Base-by-base conservation (phyloP, 768 basidiomycete genomes). In the Boletus patriciae region DNA sequence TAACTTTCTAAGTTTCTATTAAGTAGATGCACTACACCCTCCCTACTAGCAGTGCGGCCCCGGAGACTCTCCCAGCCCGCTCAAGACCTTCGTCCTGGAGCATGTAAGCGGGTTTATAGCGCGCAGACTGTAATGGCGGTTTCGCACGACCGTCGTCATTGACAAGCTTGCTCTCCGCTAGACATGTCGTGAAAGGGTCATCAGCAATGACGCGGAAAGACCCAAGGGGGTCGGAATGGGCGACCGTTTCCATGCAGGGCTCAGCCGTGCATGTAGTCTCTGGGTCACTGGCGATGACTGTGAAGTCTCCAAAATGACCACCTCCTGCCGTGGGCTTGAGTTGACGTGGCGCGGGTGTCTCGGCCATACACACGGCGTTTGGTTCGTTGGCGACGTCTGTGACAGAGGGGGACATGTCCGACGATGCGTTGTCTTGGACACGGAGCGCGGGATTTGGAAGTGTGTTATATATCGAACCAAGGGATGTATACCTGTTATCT, bases 401-500 rank as follows among this genome's bases (percentile, higher is more conserved):
- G 41, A 67, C 53, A 34, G 64, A 61, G 56, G 62, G 66, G 46
- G 64, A 58, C 46, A 55, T 16, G 15, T 55, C 66, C 41, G 40
- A 36, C 25, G 50, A 31, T 1, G 40, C n/a, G 27, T 58, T 55
- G 15, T 62, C 55, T n/a, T 50, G 52, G 31, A 76, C 54, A 44
- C 69, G 76, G 4, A 98, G 83, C 2, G 91, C 86, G 3, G 96
- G 95, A 66, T 98, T 98, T 0, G 87, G 94, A 69, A 87, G 88
- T 0, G 97, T 98, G 74, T 98, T 97, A 74, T 84, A 92, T 9
- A 90, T 94, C 12, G 95, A 97, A 18, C 97, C 96, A 19, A 99
- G 83, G 6, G 96, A 98, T 3, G 97, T 99, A 73, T 96, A 99
- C n/a, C 94, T 96, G 60, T 46, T 7, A 40, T 21, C 21, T 43